Percentiles rank a stretch among this genome's conserved stretches.
Evolutionary conservation across 2,329 filamentous ascomycete species (phyloP).

Genomic region (Tolypocladium tropicale): DNA sequence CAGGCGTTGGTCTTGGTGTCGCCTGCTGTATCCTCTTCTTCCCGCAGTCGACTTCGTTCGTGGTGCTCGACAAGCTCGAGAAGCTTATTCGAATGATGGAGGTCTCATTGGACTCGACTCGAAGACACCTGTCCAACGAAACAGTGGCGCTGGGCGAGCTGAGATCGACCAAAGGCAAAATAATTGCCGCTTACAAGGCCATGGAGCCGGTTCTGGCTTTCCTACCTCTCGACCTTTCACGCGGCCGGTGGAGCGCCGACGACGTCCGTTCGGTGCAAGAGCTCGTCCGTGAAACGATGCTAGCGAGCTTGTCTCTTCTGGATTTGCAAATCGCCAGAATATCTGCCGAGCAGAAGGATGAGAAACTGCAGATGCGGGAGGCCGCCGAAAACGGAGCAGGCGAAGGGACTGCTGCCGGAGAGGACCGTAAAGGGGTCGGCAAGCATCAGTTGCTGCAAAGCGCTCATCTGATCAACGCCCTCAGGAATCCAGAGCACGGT

Average conservation of each 20-base stretch:
- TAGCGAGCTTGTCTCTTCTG: slow-evolving; percentile 23
- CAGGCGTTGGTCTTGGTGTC: slow-evolving; percentile 33
- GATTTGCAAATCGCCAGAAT: slow-evolving; percentile 30
- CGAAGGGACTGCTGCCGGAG: not conserved
- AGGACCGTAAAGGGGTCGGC: slow-evolving; percentile 8
- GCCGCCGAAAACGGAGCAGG: not conserved
- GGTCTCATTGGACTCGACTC: slow-evolving; percentile 19
- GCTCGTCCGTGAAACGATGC: slow-evolving; percentile 23
- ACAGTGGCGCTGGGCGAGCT: slow-evolving; percentile 17
- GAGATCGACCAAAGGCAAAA: slow-evolving; percentile 12
- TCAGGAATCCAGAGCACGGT: slow-evolving; percentile 25
- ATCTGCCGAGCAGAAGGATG: slow-evolving; percentile 9
- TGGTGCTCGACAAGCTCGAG: slow-evolving; percentile 24
- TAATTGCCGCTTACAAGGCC: slow-evolving; percentile 24
- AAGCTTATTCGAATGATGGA: slow-evolving; percentile 20
- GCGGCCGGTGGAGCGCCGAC: slow-evolving; percentile 32
- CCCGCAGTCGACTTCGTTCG: slow-evolving; percentile 36
- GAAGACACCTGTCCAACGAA: slow-evolving; percentile 9
- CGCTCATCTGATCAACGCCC: slow-evolving; percentile 21
- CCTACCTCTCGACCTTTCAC: slow-evolving; percentile 34
- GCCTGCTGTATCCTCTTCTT: slow-evolving; percentile 35
- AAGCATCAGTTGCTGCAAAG: slow-evolving; percentile 19
- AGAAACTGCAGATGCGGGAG: slow-evolving; percentile 3
- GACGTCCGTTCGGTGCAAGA: slow-evolving; percentile 28
- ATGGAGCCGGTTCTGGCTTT: slow-evolving; percentile 30